phyloP scores from a whole-genome alignment of 225 moss, liverwort and hornwort species.

The Lunularia cruciata region DNA sequence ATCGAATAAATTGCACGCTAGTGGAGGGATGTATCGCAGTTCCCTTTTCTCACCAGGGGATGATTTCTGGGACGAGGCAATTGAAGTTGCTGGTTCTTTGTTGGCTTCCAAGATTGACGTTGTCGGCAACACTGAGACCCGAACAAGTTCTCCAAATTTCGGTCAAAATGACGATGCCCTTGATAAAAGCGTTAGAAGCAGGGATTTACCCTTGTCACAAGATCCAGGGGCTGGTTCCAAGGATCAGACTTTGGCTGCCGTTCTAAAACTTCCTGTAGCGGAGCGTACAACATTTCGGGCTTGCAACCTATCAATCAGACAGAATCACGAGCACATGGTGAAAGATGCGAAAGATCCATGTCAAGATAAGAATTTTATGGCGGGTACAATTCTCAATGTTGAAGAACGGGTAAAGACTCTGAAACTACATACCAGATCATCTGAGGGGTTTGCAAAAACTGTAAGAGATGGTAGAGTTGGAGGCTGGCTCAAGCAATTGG shows the following conservation, averaged over 20 bases:
- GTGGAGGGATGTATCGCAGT: conserved; percentile 67
- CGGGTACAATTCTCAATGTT: conserved; percentile 9
- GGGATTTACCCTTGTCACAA: conserved; percentile 5
- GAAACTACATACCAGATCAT: conserved; percentile 3
- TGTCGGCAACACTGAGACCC: not conserved
- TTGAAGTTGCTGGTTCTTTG: conserved; percentile 63
- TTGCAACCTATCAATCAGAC: not conserved
- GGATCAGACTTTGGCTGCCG: not conserved
- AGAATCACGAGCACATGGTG: not conserved
- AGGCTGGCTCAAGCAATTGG: conserved; percentile 55
- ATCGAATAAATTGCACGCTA: conserved; percentile 44
- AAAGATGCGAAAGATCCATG: not conserved
- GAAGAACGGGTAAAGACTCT: not conserved
- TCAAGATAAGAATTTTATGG: not conserved
- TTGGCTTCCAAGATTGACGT: conserved; percentile 49
- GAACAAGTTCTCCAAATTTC: conserved; percentile 3
- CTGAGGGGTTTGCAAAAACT: conserved; percentile 25
- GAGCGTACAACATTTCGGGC: not conserved
- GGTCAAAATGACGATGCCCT: not conserved
- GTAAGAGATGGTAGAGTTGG: conserved; percentile 32
- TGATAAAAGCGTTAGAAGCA: not conserved
- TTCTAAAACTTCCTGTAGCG: conserved; percentile 1
- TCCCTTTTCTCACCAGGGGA: conserved; percentile 88
- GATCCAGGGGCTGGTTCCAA: conserved; percentile 11
- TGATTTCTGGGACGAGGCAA: conserved; percentile 94